Evolutionary conservation across 2,329 filamentous ascomycete genomes (phyloP).

Genomic region (Diaporthe amygdali): DNA sequence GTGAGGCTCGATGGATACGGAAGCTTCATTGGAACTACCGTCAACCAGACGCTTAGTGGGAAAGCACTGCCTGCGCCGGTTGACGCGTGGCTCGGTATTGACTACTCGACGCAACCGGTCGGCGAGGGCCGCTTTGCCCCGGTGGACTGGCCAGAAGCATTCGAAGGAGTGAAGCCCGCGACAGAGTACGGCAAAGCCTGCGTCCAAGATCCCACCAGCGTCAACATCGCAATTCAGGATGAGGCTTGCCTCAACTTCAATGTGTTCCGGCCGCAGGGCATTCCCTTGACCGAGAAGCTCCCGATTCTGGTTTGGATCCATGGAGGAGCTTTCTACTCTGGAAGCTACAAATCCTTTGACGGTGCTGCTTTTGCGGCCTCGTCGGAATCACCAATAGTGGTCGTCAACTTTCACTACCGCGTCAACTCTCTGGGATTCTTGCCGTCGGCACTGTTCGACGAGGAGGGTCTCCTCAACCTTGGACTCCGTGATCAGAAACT

Average conservation of each 20-base stretch:
- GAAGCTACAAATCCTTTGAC: slow-evolving; percentile 41
- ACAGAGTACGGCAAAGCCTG: slow-evolving; percentile 46
- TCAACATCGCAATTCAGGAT: slow-evolving; percentile 31
- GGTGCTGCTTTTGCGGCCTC: slow-evolving; percentile 36
- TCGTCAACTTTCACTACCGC: slow-evolving; percentile 36
- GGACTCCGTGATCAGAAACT: slow-evolving; percentile 28
- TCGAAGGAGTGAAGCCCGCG: slow-evolving; percentile 45
- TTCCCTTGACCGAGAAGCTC: slow-evolving; percentile 40
- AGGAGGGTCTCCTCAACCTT: slow-evolving; percentile 32
- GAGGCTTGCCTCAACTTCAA: slow-evolving; percentile 47
- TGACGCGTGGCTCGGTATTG: slow-evolving; percentile 54
- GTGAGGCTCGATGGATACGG: slow-evolving; percentile 38
- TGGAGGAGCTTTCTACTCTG: slow-evolving; percentile 41
- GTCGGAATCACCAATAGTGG: slow-evolving; percentile 32
- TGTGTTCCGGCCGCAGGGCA: slow-evolving; percentile 40
- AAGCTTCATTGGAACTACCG: slow-evolving; percentile 42
- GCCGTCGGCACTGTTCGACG: slow-evolving; percentile 27
- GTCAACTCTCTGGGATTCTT: slow-evolving; percentile 34
- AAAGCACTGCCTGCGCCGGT: slow-evolving; percentile 38
- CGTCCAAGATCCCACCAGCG: slow-evolving; percentile 40
- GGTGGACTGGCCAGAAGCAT: slow-evolving; percentile 44
- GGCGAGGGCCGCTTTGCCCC: slow-evolving; percentile 46
- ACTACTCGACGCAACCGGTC: slow-evolving; percentile 48
- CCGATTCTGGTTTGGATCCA: slow-evolving; percentile 47
- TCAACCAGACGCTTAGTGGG: slow-evolving; percentile 41